These are phyloP conservation scores for Lagenidium giganteum DNA, from an alignment of 352 stramenopile genomes.

Conservation along the genomic window DNA sequence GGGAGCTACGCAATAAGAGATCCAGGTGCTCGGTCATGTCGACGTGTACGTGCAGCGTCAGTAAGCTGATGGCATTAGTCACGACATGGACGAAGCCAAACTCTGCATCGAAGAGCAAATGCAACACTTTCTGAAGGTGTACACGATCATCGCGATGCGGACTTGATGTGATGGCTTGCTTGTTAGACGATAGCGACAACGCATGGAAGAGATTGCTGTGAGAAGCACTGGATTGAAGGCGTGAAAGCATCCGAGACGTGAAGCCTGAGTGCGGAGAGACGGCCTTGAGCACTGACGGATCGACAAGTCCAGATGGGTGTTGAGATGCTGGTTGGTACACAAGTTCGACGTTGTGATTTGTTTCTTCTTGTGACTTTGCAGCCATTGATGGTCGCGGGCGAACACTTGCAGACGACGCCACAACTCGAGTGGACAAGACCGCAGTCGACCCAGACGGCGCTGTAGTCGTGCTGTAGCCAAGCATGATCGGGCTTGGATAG, in stretches of 20 bases:
- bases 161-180: slow-evolving; percentile 7
- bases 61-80: slow-evolving; percentile 36
- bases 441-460: too few species aligned
- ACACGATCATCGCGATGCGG: slow-evolving; percentile 19
- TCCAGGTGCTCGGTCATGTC: slow-evolving; percentile 27
- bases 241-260: slow-evolving; percentile 49
- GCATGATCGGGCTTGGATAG: too few species aligned
- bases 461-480: too few species aligned
- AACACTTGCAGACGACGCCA: too few species aligned
- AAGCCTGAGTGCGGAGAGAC: slow-evolving; percentile 27
- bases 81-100: slow-evolving; percentile 38
- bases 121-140: slow-evolving; percentile 27
- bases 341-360: too few species aligned
- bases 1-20: slow-evolving; percentile 30
- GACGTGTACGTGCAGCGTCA: slow-evolving; percentile 27
- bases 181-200: slow-evolving; percentile 32
- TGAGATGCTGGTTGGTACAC: too few species aligned
- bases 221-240: slow-evolving; percentile 37
- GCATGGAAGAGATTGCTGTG: slow-evolving; percentile 49
- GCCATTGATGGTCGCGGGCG: too few species aligned
- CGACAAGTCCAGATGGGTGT: too few species aligned
- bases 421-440: too few species aligned
- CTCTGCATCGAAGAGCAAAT: slow-evolving; percentile 41
- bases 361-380: too few species aligned
- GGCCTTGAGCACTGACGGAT: too few species aligned